Conservation (phyloP, 2,329 filamentous ascomycete species). For the Fusarium scirpi region DNA sequence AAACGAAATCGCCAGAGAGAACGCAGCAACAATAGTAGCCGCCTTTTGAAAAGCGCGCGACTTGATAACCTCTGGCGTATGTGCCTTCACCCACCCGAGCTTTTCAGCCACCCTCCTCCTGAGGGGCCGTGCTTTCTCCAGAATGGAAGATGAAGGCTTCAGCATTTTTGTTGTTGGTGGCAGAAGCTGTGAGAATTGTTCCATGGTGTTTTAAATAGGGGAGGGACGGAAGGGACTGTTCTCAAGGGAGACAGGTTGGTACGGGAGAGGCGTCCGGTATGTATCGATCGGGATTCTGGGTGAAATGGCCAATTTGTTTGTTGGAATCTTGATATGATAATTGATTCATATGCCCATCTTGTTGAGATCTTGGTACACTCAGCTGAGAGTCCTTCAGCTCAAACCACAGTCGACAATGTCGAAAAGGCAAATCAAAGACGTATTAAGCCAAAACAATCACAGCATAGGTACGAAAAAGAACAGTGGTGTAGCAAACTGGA, state of each 20-base stretch:
- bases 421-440: neutral
- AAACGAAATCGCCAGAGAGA: conserved; percentile 24
- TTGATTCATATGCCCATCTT: neutral
- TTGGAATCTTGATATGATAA: conserved; percentile 17
- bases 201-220: conserved; percentile 20
- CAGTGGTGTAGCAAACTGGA: neutral
- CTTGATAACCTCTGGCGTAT: conserved; percentile 24
- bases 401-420: neutral
- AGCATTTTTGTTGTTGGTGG: conserved; percentile 23
- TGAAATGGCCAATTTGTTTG: neutral
- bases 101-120: conserved; percentile 15
- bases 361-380: neutral
- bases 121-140: conserved; percentile 24
- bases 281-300: conserved; percentile 2
- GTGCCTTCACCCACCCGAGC: conserved; percentile 19
- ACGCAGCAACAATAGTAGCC: conserved; percentile 18
- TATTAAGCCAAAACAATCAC: neutral
- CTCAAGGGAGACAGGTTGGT: conserved; percentile 9
- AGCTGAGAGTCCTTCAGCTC: neutral
- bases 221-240: neutral
- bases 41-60: conserved; percentile 38
- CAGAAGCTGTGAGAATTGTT: conserved; percentile 5
- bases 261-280: conserved; percentile 29
- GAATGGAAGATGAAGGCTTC: conserved; percentile 23
- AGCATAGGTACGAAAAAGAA: neutral